These are phyloP conservation scores for Fomitopsis pinicola DNA, from an alignment of 1,284 basidiomycete genomes.

Conservation along the genomic window DNA sequence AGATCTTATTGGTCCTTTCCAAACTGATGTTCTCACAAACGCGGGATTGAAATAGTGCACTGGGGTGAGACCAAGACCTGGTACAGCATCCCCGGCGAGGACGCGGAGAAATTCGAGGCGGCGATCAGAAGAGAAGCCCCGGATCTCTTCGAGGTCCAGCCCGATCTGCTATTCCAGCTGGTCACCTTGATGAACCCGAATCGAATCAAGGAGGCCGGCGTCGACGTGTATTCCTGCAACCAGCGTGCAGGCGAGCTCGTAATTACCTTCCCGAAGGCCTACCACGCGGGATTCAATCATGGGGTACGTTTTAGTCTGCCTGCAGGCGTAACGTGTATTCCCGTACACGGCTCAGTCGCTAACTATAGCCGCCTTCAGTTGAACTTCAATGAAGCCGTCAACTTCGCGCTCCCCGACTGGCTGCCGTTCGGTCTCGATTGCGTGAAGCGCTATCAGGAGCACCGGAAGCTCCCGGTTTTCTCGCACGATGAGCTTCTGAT, in stretches of 20 bases:
- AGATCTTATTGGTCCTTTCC: constrained; percentile 26
- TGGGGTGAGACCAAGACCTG: constrained; percentile 99
- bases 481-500: constrained; percentile 96
- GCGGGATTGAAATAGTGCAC: constrained; percentile 65
- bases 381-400: constrained; percentile 99
- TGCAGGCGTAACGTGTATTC: constrained; percentile 4
- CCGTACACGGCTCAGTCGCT: neutral
- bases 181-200: constrained; percentile 98
- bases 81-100: constrained; percentile 95
- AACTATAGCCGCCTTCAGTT: constrained; percentile 45
- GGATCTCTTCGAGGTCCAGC: constrained; percentile 98
- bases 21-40: constrained; percentile 4
- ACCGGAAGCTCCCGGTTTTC: constrained; percentile 93
- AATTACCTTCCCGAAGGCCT: constrained; percentile 96
- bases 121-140: constrained; percentile 95
- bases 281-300: constrained; percentile 98
- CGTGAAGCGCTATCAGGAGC: constrained; percentile 83
- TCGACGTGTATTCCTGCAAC: constrained; percentile 93
- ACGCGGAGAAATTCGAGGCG: constrained; percentile 94
- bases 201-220: constrained; percentile 81
- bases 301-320: constrained; percentile 50
- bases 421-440: constrained; percentile 83
- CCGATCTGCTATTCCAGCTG: constrained; percentile 94
- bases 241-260: constrained; percentile 98
- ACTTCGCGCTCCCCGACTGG: constrained; percentile 98